Conservation (phyloP, 805 yeast species). For the Candida lessepsii region DNA sequence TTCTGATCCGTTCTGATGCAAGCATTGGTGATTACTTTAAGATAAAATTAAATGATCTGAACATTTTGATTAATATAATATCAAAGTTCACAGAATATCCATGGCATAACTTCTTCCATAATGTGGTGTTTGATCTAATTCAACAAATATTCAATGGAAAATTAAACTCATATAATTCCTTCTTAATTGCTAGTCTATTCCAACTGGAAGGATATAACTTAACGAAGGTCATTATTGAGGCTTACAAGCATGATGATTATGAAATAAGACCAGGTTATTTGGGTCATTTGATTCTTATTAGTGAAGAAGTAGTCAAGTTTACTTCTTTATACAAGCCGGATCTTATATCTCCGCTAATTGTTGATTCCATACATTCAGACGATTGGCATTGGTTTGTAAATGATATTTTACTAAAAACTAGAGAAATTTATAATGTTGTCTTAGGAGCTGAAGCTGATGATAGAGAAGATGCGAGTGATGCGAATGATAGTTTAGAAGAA, state of each 20-base stretch:
- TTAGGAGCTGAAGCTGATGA: constrained; percentile 43
- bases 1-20: constrained; percentile 47
- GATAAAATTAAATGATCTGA: constrained; percentile 74
- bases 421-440: constrained; percentile 57
- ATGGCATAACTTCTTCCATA: constrained; percentile 97
- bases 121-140: constrained; percentile 93
- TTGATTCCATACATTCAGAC: constrained; percentile 46
- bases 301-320: constrained; percentile 95
- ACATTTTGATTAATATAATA: constrained; percentile 65
- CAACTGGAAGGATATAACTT: constrained; percentile 22
- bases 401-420: constrained; percentile 47
- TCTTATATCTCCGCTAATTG: constrained; percentile 52
- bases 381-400: constrained; percentile 53
- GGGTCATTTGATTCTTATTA: constrained; percentile 93
- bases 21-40: constrained; percentile 88
- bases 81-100: constrained; percentile 80
- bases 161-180: constrained; percentile 77
- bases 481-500: neutral
- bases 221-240: constrained; percentile 25
- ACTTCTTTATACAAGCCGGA: constrained; percentile 60
- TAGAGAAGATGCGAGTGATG: constrained; percentile 20
- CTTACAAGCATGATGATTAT: constrained; percentile 20
- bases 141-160: constrained; percentile 96
- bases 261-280: constrained; percentile 84
- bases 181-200: constrained; percentile 35